Evolutionary conservation across 345 rosid species (phyloP).

Genomic region (Corchorus capsularis): DNA sequence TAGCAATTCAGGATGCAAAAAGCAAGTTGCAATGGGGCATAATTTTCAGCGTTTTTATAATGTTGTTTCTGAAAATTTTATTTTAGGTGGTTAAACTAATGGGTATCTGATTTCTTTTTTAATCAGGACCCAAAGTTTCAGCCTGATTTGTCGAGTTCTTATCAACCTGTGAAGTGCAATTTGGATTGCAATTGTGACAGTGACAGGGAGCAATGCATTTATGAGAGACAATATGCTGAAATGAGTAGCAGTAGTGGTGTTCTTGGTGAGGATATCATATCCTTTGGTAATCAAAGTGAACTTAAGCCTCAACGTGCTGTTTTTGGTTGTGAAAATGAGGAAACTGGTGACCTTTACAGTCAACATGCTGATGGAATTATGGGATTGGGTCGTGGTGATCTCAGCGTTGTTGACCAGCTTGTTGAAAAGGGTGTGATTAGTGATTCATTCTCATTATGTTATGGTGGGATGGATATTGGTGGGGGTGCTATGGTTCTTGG

Average conservation of each 20-base stretch:
- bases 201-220: constrained; percentile 59
- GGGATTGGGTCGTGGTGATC: constrained; percentile 92
- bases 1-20: background rate
- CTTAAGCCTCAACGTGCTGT: constrained; percentile 77
- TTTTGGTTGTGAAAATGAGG: constrained; percentile 85
- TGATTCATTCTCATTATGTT: constrained; percentile 90
- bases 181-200: constrained; percentile 73
- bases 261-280: constrained; percentile 75
- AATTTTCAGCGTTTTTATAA: background rate
- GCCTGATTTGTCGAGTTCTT: constrained; percentile 75
- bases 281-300: constrained; percentile 79
- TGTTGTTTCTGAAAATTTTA: background rate
- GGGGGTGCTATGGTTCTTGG: constrained; percentile 99
- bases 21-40: background rate
- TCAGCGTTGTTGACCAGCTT: constrained; percentile 88
- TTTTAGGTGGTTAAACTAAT: constrained; percentile 12
- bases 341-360: constrained; percentile 89
- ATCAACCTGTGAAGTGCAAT: constrained; percentile 75
- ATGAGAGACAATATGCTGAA: constrained; percentile 90
- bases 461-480: constrained; percentile 93
- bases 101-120: constrained; percentile 17
- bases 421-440: constrained; percentile 75
- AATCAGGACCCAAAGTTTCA: constrained; percentile 81
- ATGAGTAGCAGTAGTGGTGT: constrained; percentile 91
- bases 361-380: constrained; percentile 96